A percentile compares a stretch with the other conserved stretches of the same genome.
phyloP scores from a whole-genome alignment of 176 grass and related monocot species.

The Dendrocalamus sinicus region DNA sequence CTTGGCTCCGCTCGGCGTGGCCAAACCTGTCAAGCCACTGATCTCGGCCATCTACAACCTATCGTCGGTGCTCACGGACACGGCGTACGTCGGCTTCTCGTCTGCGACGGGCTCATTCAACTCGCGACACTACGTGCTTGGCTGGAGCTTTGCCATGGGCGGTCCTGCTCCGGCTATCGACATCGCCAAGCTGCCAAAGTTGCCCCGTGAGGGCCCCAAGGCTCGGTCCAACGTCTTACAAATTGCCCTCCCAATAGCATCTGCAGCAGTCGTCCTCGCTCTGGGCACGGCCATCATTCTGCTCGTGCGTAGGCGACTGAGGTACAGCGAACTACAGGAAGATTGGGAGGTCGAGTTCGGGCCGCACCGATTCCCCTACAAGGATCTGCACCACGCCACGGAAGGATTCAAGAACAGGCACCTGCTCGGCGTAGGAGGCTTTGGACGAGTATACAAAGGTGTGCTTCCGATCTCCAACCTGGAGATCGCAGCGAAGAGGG shows the following conservation, averaged over 20 bases:
- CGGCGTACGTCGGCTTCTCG: constrained; percentile 56
- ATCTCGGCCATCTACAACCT: constrained; percentile 42
- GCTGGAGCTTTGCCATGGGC: constrained; percentile 56
- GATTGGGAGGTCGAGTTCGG: constrained; percentile 64
- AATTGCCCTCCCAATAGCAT: constrained; percentile 8
- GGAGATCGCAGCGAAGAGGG: constrained; percentile 28
- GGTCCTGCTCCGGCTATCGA: constrained; percentile 37
- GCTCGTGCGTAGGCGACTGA: neutral
- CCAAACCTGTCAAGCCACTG: constrained; percentile 43
- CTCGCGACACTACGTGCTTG: constrained; percentile 31
- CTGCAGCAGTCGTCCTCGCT: neutral
- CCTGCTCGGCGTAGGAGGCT: constrained; percentile 33
- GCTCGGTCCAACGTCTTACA: neutral
- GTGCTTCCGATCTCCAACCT: neutral
- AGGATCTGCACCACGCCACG: neutral
- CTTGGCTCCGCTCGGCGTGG: constrained; percentile 9
- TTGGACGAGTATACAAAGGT: constrained; percentile 32
- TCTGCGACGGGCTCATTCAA: constrained; percentile 37
- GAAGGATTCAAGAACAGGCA: constrained; percentile 19
- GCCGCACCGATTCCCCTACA: constrained; percentile 31
- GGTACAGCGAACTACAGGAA: constrained; percentile 43
- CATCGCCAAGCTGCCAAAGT: constrained; percentile 41
- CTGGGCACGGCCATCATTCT: neutral
- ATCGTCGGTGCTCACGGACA: constrained; percentile 37
- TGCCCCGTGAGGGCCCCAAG: constrained; percentile 11